phyloP scores from a whole-genome alignment of 345 rosid genomes.

The Gossypium sturtianum region DNA sequence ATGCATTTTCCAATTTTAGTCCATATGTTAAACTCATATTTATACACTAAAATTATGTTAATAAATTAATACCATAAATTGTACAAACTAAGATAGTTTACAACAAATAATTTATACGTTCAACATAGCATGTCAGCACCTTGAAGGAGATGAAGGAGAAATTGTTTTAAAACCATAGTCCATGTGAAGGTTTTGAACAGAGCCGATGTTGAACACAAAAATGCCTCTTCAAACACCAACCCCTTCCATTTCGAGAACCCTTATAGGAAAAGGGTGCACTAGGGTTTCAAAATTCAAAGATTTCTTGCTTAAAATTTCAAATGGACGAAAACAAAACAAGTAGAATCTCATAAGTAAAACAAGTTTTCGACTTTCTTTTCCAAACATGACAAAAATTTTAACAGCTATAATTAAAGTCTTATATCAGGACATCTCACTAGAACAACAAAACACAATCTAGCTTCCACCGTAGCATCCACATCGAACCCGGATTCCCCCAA shows the following conservation, averaged over 20 bases:
- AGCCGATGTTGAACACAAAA: not conserved
- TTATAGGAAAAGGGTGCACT: not conserved
- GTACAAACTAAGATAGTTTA: too few species aligned
- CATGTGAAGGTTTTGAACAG: not conserved
- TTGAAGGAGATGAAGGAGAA: too few species aligned
- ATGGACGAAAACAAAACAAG: not conserved
- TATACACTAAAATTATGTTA: too few species aligned
- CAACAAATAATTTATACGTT: too few species aligned
- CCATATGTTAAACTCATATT: too few species aligned
- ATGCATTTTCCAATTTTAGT: too few species aligned
- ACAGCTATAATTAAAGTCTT: constrained; percentile 5
- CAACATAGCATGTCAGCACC: too few species aligned
- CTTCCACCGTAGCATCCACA: not conserved
- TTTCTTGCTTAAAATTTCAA: not conserved
- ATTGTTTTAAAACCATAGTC: not conserved
- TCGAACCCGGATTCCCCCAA: not conserved
- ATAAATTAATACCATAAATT: too few species aligned
- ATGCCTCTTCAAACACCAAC: not conserved
- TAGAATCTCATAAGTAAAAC: not conserved
- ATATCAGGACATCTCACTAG: not conserved
- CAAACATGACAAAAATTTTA: constrained; percentile 5
- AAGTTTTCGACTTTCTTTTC: not conserved
- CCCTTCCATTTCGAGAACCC: not conserved
- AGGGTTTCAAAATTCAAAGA: not conserved
- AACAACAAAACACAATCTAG: constrained; percentile 2